These are phyloP conservation scores for Plasmodium vinckei DNA, from an alignment of 169 alveolate genomes.

Conservation along the genomic window DNA sequence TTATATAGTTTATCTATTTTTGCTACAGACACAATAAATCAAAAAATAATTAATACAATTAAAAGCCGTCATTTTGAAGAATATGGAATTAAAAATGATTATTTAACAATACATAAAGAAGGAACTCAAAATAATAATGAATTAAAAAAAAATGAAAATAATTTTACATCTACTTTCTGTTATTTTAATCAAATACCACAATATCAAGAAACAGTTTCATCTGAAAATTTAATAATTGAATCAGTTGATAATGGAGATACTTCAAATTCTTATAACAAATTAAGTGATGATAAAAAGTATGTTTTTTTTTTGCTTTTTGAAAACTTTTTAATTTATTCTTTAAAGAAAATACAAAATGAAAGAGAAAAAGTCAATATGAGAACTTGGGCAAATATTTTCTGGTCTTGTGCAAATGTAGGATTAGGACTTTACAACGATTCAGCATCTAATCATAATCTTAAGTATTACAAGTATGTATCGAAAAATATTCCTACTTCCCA, in stretches of 20 bases:
- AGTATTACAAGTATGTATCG: conserved; percentile 1
- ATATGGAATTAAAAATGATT: conserved; percentile 27
- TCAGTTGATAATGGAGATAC: not conserved
- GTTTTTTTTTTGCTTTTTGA: conserved; percentile 34
- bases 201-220: too few relatives aligned
- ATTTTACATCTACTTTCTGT: not conserved
- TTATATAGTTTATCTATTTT: conserved; percentile 55
- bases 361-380: conserved; percentile 62
- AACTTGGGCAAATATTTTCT: conserved; percentile 48
- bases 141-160: not conserved
- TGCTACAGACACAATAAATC: conserved; percentile 42
- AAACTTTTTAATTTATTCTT: conserved; percentile 34
- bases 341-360: conserved; percentile 43
- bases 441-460: conserved; percentile 9
- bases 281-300: conserved; percentile 30
- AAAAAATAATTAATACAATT: conserved; percentile 17
- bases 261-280: not conserved
- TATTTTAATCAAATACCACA: too few relatives aligned
- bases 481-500: not conserved
- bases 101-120: conserved; percentile 27
- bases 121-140: not conserved
- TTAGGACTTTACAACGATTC: conserved; percentile 42
- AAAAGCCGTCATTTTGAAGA: conserved; percentile 8
- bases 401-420: conserved; percentile 73
- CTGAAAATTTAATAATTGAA: too few relatives aligned